Percentiles rank a stretch among this genome's conserved stretches.
These are phyloP conservation scores for Syzygium grande DNA, from an alignment of 345 rosid genomes.

Conservation along the genomic window DNA sequence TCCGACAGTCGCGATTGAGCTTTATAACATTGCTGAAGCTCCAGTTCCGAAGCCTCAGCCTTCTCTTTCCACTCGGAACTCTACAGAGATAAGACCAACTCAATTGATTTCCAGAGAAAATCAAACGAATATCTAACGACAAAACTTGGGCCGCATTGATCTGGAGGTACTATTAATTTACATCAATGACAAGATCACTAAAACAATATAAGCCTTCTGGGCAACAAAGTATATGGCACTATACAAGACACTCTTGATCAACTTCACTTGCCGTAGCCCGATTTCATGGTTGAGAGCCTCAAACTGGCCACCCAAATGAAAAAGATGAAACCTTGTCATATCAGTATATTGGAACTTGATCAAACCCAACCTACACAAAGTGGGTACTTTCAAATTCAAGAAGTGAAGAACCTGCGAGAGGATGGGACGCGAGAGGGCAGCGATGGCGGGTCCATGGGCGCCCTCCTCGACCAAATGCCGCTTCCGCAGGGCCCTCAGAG, in stretches of 20 bases:
- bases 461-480: conserved; percentile 91
- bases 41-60: conserved; percentile 60
- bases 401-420: conserved; percentile 54
- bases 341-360: neutral
- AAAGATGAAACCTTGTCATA: neutral
- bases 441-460: conserved; percentile 77
- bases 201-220: neutral
- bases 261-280: neutral
- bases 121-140: neutral
- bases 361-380: neutral
- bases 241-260: neutral
- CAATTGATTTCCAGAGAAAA: neutral
- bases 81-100: conserved; percentile 22
- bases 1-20: conserved; percentile 89
- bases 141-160: neutral
- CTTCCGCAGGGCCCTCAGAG: conserved; percentile 66
- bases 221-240: neutral
- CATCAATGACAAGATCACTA: neutral
- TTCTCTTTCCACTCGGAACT: conserved; percentile 98
- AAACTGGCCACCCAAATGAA: neutral
- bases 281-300: neutral
- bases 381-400: neutral
- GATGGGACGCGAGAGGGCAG: conserved; percentile 78
- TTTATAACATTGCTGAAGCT: conserved; percentile 88
- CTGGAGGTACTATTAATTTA: neutral